Base-by-base conservation (phyloP, 768 basidiomycete genomes). In the Mycena floridula region DNA sequence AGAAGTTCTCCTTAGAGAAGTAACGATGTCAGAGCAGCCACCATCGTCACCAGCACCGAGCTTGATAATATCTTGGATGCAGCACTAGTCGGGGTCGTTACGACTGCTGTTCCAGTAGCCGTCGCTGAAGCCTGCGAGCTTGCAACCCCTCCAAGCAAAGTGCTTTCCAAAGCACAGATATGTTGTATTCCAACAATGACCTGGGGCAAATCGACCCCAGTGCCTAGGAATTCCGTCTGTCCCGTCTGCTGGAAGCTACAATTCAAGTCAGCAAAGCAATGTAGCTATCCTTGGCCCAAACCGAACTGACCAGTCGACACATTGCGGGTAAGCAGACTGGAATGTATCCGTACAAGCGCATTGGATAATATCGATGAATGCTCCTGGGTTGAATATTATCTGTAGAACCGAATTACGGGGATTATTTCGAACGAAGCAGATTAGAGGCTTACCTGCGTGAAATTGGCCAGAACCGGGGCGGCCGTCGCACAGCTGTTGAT, bases 301-400 rank as follows among this genome's bases (percentile, higher is more conserved):
- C 13, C n/a, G 18, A 37, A 54, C 67, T 32, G 41, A 81, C 79
- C 82, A 84, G 54, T 84, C 81, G 28, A 78, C 78, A 47, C 81
- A 85, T 65, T 84, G 79, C 27, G 81, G 81, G 60, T 74, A 72
- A 3, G 58, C 64, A 16, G 69, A 56, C 50, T 71, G 67, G 58
- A 73, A 74, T 3, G 72, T 67, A 37, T 72, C 67, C 3, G 70
- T 65, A 54, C 83, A 85, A 4, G 80, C 69, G 59, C 82, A 83
- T 60, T 76, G 70, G 55, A 83, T 81, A 37, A 79, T 67, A 51
- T 73, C 69, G 49, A 82, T 66, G 59, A 82, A 82, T 1, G 74
- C 74, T 23, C 76, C 73, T 1, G 82, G 82, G 49, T 82, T 81
- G 52, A 77, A 76, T 37, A 83, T 71, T 50, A 84, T 67, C 81